Evolutionary conservation across 2,329 filamentous ascomycete species (phyloP), one percentile per base, ranked within the genome.

Genomic region (Apiospora pterosperma): DNA sequence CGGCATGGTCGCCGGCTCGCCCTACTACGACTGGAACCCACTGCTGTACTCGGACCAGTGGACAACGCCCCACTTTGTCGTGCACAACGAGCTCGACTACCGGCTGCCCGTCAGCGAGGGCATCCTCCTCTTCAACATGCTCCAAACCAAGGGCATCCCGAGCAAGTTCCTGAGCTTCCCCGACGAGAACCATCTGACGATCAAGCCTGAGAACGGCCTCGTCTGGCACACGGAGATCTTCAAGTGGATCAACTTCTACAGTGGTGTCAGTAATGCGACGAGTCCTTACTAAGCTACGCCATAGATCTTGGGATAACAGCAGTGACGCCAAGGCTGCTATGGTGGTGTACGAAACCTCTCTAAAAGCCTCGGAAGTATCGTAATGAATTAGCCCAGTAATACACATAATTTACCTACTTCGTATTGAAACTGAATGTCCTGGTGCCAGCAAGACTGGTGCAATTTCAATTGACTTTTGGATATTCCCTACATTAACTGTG

Each of bases 121-220:
- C 0, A 76, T 92, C 58, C 82, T 88, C 3, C 86, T 89, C 1
- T 92, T 92, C 76, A 91, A 92, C 71, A 81, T 90, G 19, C 78
- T 92, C 38, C 90, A 92, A 76, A 82, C 83, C 58, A 79, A 81
- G 60, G 88, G 88, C 0, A 81, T 92, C 6, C 85, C 89, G 41
- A 90, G 87, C 70, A 84, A 87, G 68, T 87, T 91, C 67, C 73
- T 92, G 69, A 89, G 83, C 2, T 92, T 92, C 74, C 88, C 88
- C 0, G 89, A 92, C 73, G 90, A 92, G 76, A 90, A 90, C 67
- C 90, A 92, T 71, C 92, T 87, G 86, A 89, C 92, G 4, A 71
- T 91, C 58, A 88, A 90, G 69, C 86, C 83, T 1, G 89, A 92
- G 78, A 92, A 92, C 73, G 84, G 82, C 28, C 75, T 91, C 52